These are phyloP conservation scores for Hortaea werneckii DNA, from an alignment of 2,329 filamentous ascomycete species.

Conservation along the genomic window DNA sequence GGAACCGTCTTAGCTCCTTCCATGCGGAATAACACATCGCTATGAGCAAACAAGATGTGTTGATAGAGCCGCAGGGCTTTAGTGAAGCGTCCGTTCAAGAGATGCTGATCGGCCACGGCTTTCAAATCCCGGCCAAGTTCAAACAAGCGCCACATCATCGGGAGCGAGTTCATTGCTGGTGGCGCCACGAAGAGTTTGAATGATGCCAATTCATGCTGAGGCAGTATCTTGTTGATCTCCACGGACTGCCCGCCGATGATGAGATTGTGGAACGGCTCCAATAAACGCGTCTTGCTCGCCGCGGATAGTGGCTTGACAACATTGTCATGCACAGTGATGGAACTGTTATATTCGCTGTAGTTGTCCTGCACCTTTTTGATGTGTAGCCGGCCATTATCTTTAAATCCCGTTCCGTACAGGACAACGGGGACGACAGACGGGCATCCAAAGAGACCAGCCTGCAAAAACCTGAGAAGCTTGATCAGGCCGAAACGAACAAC, in stretches of 20 bases:
- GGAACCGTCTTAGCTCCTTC: no score
- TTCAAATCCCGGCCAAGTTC: neutral
- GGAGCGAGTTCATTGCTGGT: neutral
- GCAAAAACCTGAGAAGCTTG: neutral
- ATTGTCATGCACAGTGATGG: neutral
- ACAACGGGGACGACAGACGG: neutral
- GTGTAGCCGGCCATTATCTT: no score
- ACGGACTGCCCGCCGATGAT: neutral
- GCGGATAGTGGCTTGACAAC: neutral
- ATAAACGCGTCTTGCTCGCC: neutral
- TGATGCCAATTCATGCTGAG: neutral
- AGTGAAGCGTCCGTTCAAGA: neutral
- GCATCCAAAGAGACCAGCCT: neutral
- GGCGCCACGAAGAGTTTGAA: neutral
- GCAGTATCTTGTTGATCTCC: neutral
- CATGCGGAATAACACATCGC: no score
- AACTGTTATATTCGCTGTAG: neutral
- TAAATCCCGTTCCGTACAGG: no score
- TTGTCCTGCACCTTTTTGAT: neutral
- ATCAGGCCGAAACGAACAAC: neutral
- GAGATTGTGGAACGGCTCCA: neutral
- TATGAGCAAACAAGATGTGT: neutral
- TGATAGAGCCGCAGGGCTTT: neutral
- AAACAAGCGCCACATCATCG: neutral
- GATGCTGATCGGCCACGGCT: neutral